Evolutionary conservation across 768 basidiomycete genomes (phyloP).

Genomic region (Paxillus involutus): DNA sequence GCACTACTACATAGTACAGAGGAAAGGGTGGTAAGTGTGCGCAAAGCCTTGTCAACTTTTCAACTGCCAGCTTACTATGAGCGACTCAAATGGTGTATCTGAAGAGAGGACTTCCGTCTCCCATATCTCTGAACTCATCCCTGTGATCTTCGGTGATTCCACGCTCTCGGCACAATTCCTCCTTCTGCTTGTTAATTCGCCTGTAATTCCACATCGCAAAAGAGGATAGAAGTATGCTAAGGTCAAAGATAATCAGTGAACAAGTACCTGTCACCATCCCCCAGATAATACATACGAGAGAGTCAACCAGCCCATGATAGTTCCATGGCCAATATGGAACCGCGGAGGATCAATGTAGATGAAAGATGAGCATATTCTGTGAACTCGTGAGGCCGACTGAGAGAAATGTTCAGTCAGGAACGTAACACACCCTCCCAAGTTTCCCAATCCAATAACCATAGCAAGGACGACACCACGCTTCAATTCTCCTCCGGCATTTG

Average conservation of each 20-base stretch:
- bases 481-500: slow-evolving; percentile 55
- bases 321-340: slow-evolving; percentile 38
- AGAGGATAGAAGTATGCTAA: slow-evolving; percentile 40
- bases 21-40: too few relatives aligned
- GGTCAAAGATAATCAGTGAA: slow-evolving; percentile 27
- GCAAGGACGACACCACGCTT: slow-evolving; percentile 53
- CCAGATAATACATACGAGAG: slow-evolving; percentile 18
- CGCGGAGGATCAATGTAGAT: slow-evolving; percentile 39
- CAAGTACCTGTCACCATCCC: slow-evolving; percentile 8
- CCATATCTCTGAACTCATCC: slow-evolving; percentile 47
- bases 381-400: slow-evolving; percentile 1
- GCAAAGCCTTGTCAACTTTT: too few relatives aligned
- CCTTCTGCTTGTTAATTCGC: slow-evolving; percentile 49
- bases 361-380: slow-evolving; percentile 43
- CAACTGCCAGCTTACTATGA: not conserved
- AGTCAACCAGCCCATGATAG: slow-evolving; percentile 36
- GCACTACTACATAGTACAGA: too few relatives aligned
- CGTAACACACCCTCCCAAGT: slow-evolving; percentile 47
- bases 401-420: slow-evolving; percentile 10
- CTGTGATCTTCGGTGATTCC: slow-evolving; percentile 40
- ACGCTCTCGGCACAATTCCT: slow-evolving; percentile 41
- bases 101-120: slow-evolving; percentile 57
- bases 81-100: slow-evolving; percentile 33
- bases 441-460: slow-evolving; percentile 54
- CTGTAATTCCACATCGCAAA: slow-evolving; percentile 51